phyloP scores from a whole-genome alignment of 139 green algal species.

The Monoraphidium neglectum region DNA sequence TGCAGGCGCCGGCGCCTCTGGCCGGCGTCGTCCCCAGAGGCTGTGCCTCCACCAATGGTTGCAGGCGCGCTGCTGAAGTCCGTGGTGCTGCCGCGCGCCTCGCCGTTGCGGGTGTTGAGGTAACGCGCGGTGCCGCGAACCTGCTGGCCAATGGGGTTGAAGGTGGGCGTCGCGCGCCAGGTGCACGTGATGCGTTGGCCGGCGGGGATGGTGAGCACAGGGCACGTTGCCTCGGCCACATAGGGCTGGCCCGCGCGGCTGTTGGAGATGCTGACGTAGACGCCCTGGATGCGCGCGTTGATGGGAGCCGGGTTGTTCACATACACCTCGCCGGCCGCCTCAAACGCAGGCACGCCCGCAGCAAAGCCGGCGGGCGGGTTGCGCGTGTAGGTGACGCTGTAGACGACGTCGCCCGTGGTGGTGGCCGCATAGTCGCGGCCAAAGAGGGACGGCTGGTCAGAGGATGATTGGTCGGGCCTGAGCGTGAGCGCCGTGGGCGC shows the following conservation, averaged over 20 bases:
- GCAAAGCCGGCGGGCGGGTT: conserved; percentile 1
- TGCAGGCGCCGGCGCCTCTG: not conserved
- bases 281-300: conserved; percentile 12
- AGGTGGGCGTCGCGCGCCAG: conserved; percentile 16
- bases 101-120: conserved; percentile 28
- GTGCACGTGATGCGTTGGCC: conserved; percentile 18
- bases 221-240: conserved; percentile 8
- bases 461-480: conserved; percentile 6
- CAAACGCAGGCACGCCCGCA: conserved; percentile 11
- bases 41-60: not conserved
- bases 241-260: conserved; percentile 20
- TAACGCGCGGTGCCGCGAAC: conserved; percentile 9
- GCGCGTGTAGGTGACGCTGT: conserved; percentile 29
- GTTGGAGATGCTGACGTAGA: conserved; percentile 21
- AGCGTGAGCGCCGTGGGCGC: not conserved
- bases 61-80: conserved; percentile 10
- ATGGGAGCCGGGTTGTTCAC: conserved; percentile 20
- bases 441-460: too few relatives aligned
- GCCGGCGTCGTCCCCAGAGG: not conserved
- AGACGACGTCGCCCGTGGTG: conserved; percentile 20
- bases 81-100: conserved; percentile 13
- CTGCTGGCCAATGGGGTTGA: conserved; percentile 24
- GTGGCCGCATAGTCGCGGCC: too few relatives aligned
- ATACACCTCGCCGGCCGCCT: conserved; percentile 10
- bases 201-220: conserved; percentile 15